Conservation (phyloP, 495 filamentous ascomycete species). For the Bacidia gigantensis region DNA sequence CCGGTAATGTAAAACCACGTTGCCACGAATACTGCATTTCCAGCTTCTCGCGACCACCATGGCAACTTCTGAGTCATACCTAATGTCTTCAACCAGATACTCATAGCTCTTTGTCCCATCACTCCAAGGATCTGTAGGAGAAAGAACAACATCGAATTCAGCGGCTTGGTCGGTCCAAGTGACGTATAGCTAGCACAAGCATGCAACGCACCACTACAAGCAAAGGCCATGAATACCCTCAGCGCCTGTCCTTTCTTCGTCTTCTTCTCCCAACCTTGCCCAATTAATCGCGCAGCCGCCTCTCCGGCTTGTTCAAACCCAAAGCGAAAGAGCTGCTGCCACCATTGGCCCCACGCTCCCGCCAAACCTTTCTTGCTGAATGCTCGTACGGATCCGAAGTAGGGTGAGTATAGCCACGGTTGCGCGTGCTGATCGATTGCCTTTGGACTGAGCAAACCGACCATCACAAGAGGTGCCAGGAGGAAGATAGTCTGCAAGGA, state of each 20-base stretch:
- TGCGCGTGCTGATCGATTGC: slow-evolving; percentile 35
- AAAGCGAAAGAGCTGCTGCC: slow-evolving; percentile 76
- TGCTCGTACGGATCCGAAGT: slow-evolving; percentile 42
- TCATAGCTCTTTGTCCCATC: slow-evolving; percentile 31
- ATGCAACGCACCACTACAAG: slow-evolving; percentile 46
- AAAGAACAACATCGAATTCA: slow-evolving; percentile 42
- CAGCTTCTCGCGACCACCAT: slow-evolving; percentile 27
- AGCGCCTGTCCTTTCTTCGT: slow-evolving; percentile 13
- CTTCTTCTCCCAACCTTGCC: slow-evolving; percentile 11
- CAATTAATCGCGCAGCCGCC: slow-evolving; percentile 2
- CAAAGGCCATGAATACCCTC: slow-evolving; percentile 38
- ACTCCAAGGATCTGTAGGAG: slow-evolving; percentile 42
- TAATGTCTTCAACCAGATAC: slow-evolving; percentile 16
- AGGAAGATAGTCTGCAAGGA: slow-evolving; percentile 42
- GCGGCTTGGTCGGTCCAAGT: slow-evolving; percentile 29
- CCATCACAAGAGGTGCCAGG: slow-evolving; percentile 42
- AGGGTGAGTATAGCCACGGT: slow-evolving; percentile 52
- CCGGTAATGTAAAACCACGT: slow-evolving; percentile 46
- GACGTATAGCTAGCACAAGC: slow-evolving; percentile 42
- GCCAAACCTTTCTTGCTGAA: slow-evolving; percentile 53
- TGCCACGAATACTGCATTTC: slow-evolving; percentile 39
- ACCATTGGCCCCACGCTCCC: slow-evolving; percentile 73
- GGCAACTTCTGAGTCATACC: slow-evolving; percentile 20
- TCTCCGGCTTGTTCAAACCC: slow-evolving; percentile 38
- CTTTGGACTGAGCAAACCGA: slow-evolving; percentile 37